A percentile compares a stretch with the other conserved stretches of the same genome.
Evolutionary conservation across 352 stramenopile species (phyloP).

Genomic region (Phytophthora litchii): DNA sequence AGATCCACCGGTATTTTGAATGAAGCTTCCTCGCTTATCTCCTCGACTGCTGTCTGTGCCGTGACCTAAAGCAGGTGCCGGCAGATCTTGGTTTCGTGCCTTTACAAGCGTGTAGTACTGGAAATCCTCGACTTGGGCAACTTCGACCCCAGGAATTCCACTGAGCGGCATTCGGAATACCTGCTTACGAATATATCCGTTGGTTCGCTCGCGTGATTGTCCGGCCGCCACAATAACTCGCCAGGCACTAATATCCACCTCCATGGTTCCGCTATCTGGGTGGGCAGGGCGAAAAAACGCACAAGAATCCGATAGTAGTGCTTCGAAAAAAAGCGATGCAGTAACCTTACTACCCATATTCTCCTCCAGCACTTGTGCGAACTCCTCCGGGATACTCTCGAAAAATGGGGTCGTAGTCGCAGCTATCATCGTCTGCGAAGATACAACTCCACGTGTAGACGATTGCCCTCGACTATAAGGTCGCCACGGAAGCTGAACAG

Average conservation of each 20-base stretch:
- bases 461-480: constrained; percentile 17
- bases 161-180: constrained; percentile 63
- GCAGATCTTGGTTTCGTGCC: constrained; percentile 4
- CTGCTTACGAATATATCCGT: constrained; percentile 58
- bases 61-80: constrained; percentile 1
- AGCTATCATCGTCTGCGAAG: constrained; percentile 2
- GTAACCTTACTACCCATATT: constrained; percentile 47
- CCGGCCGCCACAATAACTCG: constrained; percentile 20
- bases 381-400: constrained; percentile 45
- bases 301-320: constrained; percentile 59
- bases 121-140: constrained; percentile 57
- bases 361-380: constrained; percentile 55
- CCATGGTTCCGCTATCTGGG: constrained; percentile 54
- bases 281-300: constrained; percentile 50
- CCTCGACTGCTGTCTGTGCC: constrained; percentile 12
- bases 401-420: constrained; percentile 53
- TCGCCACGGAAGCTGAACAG: constrained; percentile 56
- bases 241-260: constrained; percentile 70
- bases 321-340: constrained; percentile 59
- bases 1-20: constrained; percentile 10
- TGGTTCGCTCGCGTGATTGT: constrained; percentile 13
- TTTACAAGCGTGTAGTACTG: constrained; percentile 61
- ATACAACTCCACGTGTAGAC: constrained; percentile 10
- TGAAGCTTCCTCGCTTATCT: constrained; percentile 26
- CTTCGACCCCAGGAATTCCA: constrained; percentile 49